Evolutionary conservation across 352 stramenopile species (phyloP).

Genomic region (Pythium phragmitis): DNA sequence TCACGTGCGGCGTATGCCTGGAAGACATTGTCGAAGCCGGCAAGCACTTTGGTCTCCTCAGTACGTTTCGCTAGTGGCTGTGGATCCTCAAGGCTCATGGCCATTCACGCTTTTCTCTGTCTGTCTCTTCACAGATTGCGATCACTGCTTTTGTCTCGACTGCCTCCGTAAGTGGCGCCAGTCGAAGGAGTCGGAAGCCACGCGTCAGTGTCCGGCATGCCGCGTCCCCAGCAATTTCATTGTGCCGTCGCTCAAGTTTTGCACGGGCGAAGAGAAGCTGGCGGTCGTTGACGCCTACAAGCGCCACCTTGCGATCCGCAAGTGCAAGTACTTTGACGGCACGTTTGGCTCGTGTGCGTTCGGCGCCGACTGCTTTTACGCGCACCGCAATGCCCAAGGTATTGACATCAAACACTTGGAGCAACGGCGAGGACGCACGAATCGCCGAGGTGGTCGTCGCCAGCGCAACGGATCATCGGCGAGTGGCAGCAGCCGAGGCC

Average conservation of each 20-base stretch:
- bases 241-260: constrained; percentile 77
- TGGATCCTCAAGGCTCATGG: too few relatives aligned
- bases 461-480: constrained; percentile 7
- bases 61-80: constrained; percentile 29
- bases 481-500: neutral
- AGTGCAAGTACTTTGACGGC: constrained; percentile 84
- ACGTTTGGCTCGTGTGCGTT: constrained; percentile 69
- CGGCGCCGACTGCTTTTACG: constrained; percentile 75
- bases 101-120: neutral
- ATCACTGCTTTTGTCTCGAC: constrained; percentile 80
- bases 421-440: neutral
- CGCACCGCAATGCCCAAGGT: constrained; percentile 55
- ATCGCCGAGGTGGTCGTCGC: neutral
- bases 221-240: constrained; percentile 72
- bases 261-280: constrained; percentile 55
- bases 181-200: constrained; percentile 73
- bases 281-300: constrained; percentile 71
- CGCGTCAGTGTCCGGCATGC: constrained; percentile 63
- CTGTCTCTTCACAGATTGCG: constrained; percentile 33
- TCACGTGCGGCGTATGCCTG: constrained; percentile 82
- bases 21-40: constrained; percentile 75
- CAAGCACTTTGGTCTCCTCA: constrained; percentile 79
- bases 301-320: constrained; percentile 62
- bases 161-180: constrained; percentile 70
- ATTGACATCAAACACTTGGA: constrained; percentile 70